A percentile compares a stretch with the other conserved stretches of the same genome.
phyloP scores from a whole-genome alignment of 1,139 yeast species.

The Groenewaldozyma auringiensis region DNA sequence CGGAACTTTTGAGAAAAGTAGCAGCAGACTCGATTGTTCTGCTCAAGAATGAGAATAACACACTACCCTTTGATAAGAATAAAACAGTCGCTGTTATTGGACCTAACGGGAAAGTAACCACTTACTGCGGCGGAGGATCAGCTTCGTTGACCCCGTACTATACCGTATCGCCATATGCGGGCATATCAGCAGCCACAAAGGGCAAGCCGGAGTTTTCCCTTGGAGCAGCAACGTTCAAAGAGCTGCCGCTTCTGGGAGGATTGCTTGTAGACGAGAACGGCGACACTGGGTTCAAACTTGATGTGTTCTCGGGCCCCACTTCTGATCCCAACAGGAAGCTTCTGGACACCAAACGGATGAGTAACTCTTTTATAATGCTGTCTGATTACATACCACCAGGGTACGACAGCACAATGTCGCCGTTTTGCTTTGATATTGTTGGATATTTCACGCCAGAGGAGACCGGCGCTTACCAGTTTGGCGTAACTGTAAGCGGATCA shows the following conservation, averaged over 20 bases:
- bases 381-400: conserved; percentile 42
- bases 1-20: conserved; percentile 38
- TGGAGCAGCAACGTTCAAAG: conserved; percentile 34
- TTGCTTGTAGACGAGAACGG: conserved; percentile 28
- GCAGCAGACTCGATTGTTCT: conserved; percentile 47
- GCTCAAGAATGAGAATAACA: conserved; percentile 42
- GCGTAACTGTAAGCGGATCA: conserved; percentile 46
- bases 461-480: conserved; percentile 45
- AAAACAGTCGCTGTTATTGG: conserved; percentile 45
- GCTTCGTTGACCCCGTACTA: conserved; percentile 43
- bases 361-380: conserved; percentile 37
- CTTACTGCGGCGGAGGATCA: conserved; percentile 48
- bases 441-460: conserved; percentile 42
- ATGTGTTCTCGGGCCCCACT: conserved; percentile 38
- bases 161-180: conserved; percentile 41
- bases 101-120: conserved; percentile 41
- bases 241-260: conserved; percentile 30
- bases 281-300: conserved; percentile 36
- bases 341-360: conserved; percentile 34
- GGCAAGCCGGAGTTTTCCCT: conserved; percentile 30
- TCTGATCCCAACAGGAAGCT: conserved; percentile 30
- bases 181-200: conserved; percentile 32
- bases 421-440: conserved; percentile 42
- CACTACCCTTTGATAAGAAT: conserved; percentile 38
- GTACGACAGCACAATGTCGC: conserved; percentile 23